phyloP scores from a whole-genome alignment of 306 rosid species.

The Fragaria iinumae region DNA sequence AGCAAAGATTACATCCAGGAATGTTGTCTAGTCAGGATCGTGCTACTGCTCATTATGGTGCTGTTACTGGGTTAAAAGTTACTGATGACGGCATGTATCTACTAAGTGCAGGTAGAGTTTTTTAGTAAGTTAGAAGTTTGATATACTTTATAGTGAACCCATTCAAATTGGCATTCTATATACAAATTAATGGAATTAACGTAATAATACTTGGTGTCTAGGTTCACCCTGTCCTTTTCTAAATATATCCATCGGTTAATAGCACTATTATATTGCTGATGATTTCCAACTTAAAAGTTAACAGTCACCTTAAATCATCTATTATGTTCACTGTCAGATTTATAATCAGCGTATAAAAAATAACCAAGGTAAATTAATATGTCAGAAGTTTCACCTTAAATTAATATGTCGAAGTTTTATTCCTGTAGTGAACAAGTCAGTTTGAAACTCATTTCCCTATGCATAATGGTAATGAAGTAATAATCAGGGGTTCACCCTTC shows the following conservation, averaged over 20 bases:
- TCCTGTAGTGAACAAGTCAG: background rate
- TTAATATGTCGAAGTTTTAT: background rate
- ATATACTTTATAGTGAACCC: background rate
- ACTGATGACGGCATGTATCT: conserved; percentile 91
- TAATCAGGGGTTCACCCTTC: background rate
- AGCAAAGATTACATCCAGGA: conserved; percentile 91
- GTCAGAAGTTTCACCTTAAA: background rate
- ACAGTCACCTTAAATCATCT: background rate
- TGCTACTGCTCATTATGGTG: conserved; percentile 97
- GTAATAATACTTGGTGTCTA: background rate
- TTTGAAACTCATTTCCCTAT: background rate
- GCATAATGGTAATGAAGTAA: background rate
- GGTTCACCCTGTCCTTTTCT: background rate
- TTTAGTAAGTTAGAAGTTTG: background rate
- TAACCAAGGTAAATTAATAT: background rate
- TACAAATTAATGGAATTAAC: no score
- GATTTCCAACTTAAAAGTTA: background rate
- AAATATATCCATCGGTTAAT: background rate
- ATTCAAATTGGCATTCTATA: background rate
- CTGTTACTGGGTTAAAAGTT: conserved; percentile 83
- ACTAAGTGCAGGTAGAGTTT: conserved; percentile 76
- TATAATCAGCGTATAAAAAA: background rate
- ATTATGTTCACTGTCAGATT: background rate
- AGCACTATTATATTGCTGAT: background rate
- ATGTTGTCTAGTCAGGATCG: conserved; percentile 87